Evolutionary conservation across 2,329 filamentous ascomycete genomes (phyloP), one percentile per base, ranked within the genome.

Genomic region (Calonectria pseudoturangicola): DNA sequence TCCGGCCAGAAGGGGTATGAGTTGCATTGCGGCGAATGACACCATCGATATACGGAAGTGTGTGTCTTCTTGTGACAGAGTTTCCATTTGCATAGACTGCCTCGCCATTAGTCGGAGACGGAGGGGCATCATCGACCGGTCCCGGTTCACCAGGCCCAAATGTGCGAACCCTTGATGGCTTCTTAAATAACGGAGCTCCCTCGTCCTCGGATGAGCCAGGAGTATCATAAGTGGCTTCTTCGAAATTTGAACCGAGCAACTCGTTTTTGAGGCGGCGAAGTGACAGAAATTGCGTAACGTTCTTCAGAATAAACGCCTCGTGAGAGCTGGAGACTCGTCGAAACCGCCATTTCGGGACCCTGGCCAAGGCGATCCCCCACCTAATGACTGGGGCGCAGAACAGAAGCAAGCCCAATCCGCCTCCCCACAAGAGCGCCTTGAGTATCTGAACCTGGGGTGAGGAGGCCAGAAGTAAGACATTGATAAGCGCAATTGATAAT

Each of bases 311-410:
- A 74, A 73, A 82, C 78, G 43, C 80, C 73, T 70, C 84, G 82
- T 76, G 84, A 83, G 69, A 79, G 36, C 80, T 81, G 1, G 85
- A 82, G 21, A 88, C 85, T 68, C 92, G 91, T 77, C 92, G 90
- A 79, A 98, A 96, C 51, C 96, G 94, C 95, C 96, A 98, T 78
- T 92, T 95, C 2, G 97, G 97, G 21, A 98, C 94, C 70, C 96
- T 90, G 64, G 96, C 96, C 73, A 99, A 86, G 30, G 93, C 90
- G 66, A 98, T 93, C 56, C 94, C 95, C 94, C 95, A 97, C 78
- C 89, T 90, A 43, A 98, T 90, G 15, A 97, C 90, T 36, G 92
- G 89, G 36, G 91, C 91, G 81, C 95, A 97, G 7, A 91, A 86
- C 4, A 96, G 85, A 66, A 98, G 91, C 18, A 98, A 83, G 56